Evolutionary conservation across 2,329 filamentous ascomycete genomes (phyloP).

Genomic region (Leptographium galeiforme): DNA sequence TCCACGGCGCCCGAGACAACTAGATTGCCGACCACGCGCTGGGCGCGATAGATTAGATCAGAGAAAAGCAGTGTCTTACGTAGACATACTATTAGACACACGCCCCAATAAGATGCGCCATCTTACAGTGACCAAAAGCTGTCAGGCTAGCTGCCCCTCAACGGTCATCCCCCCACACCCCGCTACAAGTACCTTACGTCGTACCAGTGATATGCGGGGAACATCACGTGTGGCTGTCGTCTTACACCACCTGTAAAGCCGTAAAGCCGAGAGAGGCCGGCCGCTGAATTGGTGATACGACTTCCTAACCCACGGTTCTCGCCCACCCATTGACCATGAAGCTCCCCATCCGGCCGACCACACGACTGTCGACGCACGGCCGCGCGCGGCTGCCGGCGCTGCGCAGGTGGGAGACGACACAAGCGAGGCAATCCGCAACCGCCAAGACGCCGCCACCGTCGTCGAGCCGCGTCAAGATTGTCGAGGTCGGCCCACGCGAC

Average conservation of each 20-base stretch:
- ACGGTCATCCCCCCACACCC: too few species aligned
- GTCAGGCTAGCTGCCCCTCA: neutral
- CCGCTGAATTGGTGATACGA: conserved; percentile 3
- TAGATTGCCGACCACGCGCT: too few species aligned
- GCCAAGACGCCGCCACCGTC: neutral
- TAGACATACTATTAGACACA: neutral
- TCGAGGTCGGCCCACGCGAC: conserved; percentile 76
- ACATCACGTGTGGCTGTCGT: neutral
- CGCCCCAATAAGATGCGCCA: too few species aligned
- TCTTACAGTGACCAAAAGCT: too few species aligned
- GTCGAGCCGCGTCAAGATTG: conserved; percentile 29
- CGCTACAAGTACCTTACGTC: too few species aligned
- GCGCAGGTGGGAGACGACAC: neutral
- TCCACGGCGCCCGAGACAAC: too few species aligned
- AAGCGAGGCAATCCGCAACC: neutral
- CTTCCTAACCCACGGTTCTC: neutral
- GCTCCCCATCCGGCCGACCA: conserved; percentile 17
- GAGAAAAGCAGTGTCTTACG: neutral
- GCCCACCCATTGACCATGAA: neutral
- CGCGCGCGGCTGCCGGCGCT: neutral
- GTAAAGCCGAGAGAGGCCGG: neutral
- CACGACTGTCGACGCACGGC: conserved; percentile 1
- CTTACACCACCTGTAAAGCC: neutral
- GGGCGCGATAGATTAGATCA: too few species aligned
- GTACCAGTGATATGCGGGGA: too few species aligned